These are phyloP conservation scores for Colletotrichum aenigma DNA, from an alignment of 2,329 filamentous ascomycete genomes.

Conservation along the genomic window DNA sequence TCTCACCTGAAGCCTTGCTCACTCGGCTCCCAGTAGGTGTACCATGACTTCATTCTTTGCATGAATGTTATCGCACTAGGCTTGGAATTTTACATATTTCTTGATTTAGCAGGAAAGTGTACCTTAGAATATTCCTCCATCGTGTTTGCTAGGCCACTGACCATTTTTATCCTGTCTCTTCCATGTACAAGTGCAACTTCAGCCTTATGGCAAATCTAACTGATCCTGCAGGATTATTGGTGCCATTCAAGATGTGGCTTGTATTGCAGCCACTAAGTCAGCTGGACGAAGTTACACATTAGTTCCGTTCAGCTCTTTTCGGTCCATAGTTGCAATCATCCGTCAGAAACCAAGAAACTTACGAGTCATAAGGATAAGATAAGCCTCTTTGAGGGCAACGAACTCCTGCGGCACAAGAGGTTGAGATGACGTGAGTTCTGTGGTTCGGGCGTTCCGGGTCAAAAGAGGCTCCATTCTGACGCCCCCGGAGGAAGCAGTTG, in stretches of 20 bases:
- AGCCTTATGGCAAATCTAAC: not conserved
- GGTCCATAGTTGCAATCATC: not conserved
- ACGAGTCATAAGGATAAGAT: not conserved
- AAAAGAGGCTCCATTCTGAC: not conserved
- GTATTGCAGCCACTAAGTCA: not conserved
- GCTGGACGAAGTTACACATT: not conserved
- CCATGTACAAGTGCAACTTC: not conserved
- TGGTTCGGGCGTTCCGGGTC: not conserved
- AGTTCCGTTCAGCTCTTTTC: not conserved
- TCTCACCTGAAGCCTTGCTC: not conserved
- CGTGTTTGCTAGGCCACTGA: not conserved
- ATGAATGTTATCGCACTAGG: not conserved
- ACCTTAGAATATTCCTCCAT: not conserved
- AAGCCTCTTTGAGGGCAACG: not conserved
- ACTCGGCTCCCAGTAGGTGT: too few species aligned
- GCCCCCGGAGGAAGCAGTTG: not conserved
- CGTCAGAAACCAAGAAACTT: not conserved
- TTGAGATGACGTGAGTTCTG: not conserved
- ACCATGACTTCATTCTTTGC: not conserved
- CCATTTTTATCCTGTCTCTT: not conserved
- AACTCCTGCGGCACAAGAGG: not conserved
- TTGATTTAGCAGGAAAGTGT: not conserved
- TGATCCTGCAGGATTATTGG: not conserved
- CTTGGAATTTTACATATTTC: not conserved
- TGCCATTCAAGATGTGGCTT: not conserved